Evolutionary conservation across 1,284 basidiomycete species (phyloP), one percentile per base, ranked within the genome.

Genomic region (Pascua guehoae): DNA sequence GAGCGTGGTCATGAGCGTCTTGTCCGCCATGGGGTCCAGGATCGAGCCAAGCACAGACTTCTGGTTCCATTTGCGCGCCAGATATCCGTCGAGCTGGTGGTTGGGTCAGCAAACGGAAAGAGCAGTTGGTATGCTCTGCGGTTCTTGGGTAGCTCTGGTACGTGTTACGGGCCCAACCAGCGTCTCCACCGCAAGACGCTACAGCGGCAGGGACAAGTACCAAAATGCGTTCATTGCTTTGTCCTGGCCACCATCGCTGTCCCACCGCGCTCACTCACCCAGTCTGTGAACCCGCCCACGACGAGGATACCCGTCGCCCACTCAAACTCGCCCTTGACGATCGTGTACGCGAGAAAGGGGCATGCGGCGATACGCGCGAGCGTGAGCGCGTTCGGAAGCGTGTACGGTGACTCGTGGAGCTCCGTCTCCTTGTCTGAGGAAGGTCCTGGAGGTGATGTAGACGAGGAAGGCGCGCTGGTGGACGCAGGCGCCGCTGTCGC

Each of bases 21-120:
- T 99, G 82, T 99, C 95, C 2, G 96, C 95, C 0, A 94, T 92
- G 9, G 95, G 95, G 74, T 99, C 96, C 8, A 98, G 83, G 57
- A 98, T 94, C 12, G 89, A 90, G 11, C 95, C 95, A 40, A 98
- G 82, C 11, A 98, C 91, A 11, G 90, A 88, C 49, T 79, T 83
- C 87, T 92, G 88, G 45, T 88, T 86, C 80, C 83, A 96, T 58
- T 83, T 83, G 58, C 95, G 82, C 1, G 95, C 96, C 49, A 98
- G 78, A 73, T 82, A 96, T 1, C 95, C 95, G 69, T 98, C 95
- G 51, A 88, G 82, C 89, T 94, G 52, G n/a, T 15, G 1, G 41
- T 53, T 38, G 43, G 49, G 36, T 48, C 10, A 32, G 16, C 9
- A 12, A 12, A 11, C 40, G 42, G 41, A 41, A 11, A 36, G 11